These are phyloP conservation scores for Lolium rigidum DNA, from an alignment of 176 grass and related monocot genomes.

Conservation along the genomic window DNA sequence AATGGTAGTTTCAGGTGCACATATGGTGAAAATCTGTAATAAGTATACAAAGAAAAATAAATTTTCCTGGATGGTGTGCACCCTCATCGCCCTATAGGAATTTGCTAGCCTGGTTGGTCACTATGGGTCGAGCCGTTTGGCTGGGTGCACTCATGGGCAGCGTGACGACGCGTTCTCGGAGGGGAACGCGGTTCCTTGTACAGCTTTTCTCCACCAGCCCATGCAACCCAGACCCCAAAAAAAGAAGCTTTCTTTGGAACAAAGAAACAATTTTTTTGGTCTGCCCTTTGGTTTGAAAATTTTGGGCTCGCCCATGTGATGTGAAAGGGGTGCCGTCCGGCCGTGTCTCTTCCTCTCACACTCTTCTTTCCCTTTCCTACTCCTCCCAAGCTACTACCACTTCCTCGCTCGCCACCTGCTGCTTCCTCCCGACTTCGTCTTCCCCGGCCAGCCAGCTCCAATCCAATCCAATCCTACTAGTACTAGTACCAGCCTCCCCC, in stretches of 20 bases:
- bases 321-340: slow-evolving; percentile 27
- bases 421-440: slow-evolving; percentile 46
- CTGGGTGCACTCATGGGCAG: not conserved
- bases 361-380: not conserved
- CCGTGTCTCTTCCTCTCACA: slow-evolving; percentile 5
- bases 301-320: slow-evolving; percentile 25
- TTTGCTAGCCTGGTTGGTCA: too few species aligned
- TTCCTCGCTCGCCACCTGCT: not conserved
- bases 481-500: not conserved
- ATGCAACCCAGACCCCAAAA: not conserved
- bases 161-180: not conserved
- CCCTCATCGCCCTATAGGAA: too few species aligned
- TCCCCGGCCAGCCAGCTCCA: not conserved
- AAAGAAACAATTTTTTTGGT: too few species aligned
- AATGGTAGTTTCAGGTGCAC: too few species aligned
- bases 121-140: too few species aligned
- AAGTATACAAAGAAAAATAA: too few species aligned
- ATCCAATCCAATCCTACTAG: not conserved
- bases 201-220: not conserved
- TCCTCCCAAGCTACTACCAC: not conserved
- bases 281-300: slow-evolving; percentile 25
- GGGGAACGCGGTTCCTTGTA: slow-evolving; percentile 23
- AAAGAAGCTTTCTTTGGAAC: not conserved
- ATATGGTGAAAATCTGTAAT: too few species aligned
- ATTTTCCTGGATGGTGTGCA: too few species aligned